These are phyloP conservation scores for Sporothrix pallida DNA, from an alignment of 2,329 filamentous ascomycete genomes.

Conservation along the genomic window DNA sequence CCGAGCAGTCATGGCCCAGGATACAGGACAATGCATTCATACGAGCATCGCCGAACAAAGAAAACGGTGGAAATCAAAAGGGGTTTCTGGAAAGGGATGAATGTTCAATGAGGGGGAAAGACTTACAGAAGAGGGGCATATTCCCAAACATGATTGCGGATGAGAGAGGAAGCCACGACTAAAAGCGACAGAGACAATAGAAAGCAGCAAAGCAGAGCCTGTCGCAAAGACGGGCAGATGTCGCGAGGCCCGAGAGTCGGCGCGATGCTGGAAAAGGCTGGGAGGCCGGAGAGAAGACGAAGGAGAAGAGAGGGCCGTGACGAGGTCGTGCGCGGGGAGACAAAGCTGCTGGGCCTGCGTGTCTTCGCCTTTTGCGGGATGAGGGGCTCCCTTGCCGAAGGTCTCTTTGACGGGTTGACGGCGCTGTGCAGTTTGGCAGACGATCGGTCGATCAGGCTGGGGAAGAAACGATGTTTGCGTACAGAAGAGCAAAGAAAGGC, in stretches of 20 bases:
- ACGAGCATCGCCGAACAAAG: slow-evolving; percentile 1
- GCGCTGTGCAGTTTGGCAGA: slow-evolving; percentile 7
- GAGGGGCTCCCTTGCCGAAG: slow-evolving; percentile 4
- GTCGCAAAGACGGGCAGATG: neutral
- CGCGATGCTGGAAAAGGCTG: neutral
- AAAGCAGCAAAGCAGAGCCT: neutral
- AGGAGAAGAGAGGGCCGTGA: neutral
- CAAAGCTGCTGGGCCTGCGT: neutral
- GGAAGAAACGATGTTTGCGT: neutral
- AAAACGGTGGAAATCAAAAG: neutral
- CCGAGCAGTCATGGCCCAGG: slow-evolving; percentile 1
- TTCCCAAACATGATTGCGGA: slow-evolving; percentile 51
- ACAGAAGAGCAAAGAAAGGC: neutral
- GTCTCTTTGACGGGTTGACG: neutral
- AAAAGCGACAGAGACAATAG: neutral
- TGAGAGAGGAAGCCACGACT: neutral
- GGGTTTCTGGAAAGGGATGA: neutral
- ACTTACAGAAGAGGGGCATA: slow-evolving; percentile 51
- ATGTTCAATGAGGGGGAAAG: neutral
- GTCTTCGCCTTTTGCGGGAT: neutral
- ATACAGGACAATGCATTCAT: slow-evolving; percentile 7
- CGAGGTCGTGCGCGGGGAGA: slow-evolving; percentile 14
- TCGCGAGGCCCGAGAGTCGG: neutral
- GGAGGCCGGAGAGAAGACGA: neutral
- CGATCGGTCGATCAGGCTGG: slow-evolving; percentile 19